phyloP scores from a whole-genome alignment of 495 filamentous ascomycete species.

The Elaphomyces granulatus region DNA sequence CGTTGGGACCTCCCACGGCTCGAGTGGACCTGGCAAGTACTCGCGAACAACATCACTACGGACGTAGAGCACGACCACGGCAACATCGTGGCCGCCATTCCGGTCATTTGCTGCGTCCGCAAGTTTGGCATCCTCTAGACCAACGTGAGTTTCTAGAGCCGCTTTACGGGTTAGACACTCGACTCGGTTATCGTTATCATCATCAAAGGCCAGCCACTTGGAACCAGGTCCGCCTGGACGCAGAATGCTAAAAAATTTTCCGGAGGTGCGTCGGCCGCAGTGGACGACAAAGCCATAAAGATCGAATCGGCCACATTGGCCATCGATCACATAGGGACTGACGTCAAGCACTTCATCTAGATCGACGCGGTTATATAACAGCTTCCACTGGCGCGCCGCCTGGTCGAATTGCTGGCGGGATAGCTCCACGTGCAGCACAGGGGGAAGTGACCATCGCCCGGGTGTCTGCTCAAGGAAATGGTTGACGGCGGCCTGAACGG shows the following conservation, averaged over 20 bases:
- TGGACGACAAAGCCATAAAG: conserved; percentile 51
- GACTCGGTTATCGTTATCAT: conserved; percentile 40
- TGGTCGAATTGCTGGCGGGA: conserved; percentile 42
- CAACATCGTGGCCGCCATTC: conserved; percentile 38
- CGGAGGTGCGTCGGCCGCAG: conserved; percentile 43
- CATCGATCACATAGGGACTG: conserved; percentile 20
- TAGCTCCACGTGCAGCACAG: conserved; percentile 44
- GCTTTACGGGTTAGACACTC: conserved; percentile 43
- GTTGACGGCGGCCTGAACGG: conserved; percentile 19
- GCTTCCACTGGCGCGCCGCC: conserved; percentile 39
- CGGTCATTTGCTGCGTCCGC: conserved; percentile 25
- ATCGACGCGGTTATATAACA: conserved; percentile 41
- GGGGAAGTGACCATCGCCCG: conserved; percentile 28
- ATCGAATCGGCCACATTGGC: conserved; percentile 32
- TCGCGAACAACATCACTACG: conserved; percentile 36
- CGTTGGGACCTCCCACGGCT: conserved; percentile 26
- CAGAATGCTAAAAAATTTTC: conserved; percentile 46
- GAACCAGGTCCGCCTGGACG: conserved; percentile 41
- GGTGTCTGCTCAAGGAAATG: conserved; percentile 21
- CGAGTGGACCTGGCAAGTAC: conserved; percentile 29
- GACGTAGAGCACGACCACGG: conserved; percentile 43
- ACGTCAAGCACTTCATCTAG: conserved; percentile 41
- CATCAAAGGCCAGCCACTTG: conserved; percentile 46
- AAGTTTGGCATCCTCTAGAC: conserved; percentile 24
- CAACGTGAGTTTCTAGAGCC: conserved; percentile 40